A percentile compares a stretch with the other conserved stretches of the same genome.
These are phyloP conservation scores for Plantago coronopus DNA, from an alignment of 305 asterid species.

Conservation along the genomic window DNA sequence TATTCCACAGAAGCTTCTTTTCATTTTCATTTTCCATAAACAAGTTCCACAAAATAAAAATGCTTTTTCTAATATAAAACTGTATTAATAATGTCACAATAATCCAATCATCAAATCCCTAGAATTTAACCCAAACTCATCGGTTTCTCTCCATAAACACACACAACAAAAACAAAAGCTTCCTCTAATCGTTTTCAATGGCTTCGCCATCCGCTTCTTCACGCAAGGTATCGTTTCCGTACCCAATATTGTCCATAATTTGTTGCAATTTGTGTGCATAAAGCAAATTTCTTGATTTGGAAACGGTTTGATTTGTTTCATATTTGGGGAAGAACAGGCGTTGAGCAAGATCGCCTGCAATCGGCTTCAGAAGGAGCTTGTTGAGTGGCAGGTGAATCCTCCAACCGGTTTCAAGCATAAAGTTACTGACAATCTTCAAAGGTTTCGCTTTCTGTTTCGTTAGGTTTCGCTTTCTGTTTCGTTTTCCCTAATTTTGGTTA, in stretches of 20 bases:
- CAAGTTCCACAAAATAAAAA: too few relatives aligned
- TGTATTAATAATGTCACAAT: neutral
- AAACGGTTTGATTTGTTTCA: constrained; percentile 1
- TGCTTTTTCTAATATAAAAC: too few relatives aligned
- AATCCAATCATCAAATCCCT: constrained; percentile 9
- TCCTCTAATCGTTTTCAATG: constrained; percentile 49
- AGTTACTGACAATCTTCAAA: constrained; percentile 86
- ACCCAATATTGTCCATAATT: neutral
- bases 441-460: constrained; percentile 30
- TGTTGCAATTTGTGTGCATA: neutral
- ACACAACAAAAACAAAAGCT: neutral
- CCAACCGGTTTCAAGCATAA: constrained; percentile 86
- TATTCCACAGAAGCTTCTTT: too few relatives aligned
- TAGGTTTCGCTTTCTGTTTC: constrained; percentile 34
- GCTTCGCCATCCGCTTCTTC: constrained; percentile 74
- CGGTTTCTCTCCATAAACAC: neutral
- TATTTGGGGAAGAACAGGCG: constrained; percentile 38
- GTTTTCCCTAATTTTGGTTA: neutral
- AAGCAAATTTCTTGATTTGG: constrained; percentile 1
- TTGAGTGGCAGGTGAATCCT: constrained; percentile 94
- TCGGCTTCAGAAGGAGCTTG: constrained; percentile 87
- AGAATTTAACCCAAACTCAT: constrained; percentile 3
- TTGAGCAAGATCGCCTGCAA: constrained; percentile 95
- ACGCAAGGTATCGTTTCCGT: constrained; percentile 57
- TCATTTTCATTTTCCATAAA: too few relatives aligned